Evolutionary conservation across 345 rosid genomes (phyloP), one percentile per base, ranked within the genome.

Genomic region (Passiflora organensis): DNA sequence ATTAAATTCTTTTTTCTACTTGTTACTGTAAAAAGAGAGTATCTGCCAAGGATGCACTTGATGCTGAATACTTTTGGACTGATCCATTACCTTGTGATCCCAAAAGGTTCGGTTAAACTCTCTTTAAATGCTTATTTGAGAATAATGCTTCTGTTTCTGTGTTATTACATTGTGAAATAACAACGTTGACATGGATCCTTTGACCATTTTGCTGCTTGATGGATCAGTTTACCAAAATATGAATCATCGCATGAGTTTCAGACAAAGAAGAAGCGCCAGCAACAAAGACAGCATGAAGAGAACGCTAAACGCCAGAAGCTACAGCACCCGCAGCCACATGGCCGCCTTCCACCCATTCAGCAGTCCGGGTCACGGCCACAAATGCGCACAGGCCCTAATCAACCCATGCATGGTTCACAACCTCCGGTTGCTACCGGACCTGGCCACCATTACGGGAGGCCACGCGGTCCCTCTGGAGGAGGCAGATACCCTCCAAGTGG

Each of bases 221-320:
- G 44, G 2, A 32, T 49, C 60, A 91, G 99, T 67, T 73, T 91
- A 66, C 96, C 96, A 2, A 82, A 81, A 64, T 93, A 93, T 56
- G 96, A 93, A 67, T 81, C 96, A 48, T 89, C 99, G 10, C 99
- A 93, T 25, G 99, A 93, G 77, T 86, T 84, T 75, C 96, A 89
- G 67, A 86, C 99, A 32, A 93, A 86, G 89, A 93, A 86, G 66
- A 89, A 84, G 77, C 75, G 95, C 45, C 96, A 89, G 79, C 94
- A 86, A 66, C 96, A 84, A 65, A 80, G 95, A 45, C 94, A 89
- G 58, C 84, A 91, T 4, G 86, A 82, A 63, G 95, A 84, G 75
- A 80, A 80, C 44, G 90, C 98, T 5, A 91, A 84, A 44, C 78
- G 90, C 32, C 98, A 91, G 77, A 91, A 84, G 69, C 76, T 78